Evolutionary conservation across 371 early-diverging fungal genomes (phyloP).

Genomic region (Smittium mucronatum): DNA sequence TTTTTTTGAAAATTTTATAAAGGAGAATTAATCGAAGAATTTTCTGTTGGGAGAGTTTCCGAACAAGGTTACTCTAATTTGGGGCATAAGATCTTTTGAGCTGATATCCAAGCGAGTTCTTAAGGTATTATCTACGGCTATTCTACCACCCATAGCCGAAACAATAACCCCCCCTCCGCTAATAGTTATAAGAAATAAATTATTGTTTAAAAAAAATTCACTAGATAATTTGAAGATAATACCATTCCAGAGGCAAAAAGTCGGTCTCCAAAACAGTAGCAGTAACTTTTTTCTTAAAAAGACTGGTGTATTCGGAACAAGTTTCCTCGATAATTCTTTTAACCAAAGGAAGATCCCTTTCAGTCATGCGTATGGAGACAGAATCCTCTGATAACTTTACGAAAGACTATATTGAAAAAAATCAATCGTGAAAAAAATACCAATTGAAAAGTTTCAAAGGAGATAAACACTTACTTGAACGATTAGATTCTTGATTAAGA

Average conservation of each 20-base stretch:
- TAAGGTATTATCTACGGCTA: slow-evolving; percentile 76
- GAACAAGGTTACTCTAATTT: slow-evolving; percentile 74
- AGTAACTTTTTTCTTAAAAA: background rate
- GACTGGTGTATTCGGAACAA: background rate
- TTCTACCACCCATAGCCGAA: slow-evolving; percentile 58
- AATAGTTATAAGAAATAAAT: background rate
- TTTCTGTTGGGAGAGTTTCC: slow-evolving; percentile 79
- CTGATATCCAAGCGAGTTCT: slow-evolving; percentile 73
- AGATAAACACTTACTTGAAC: slow-evolving; percentile 49
- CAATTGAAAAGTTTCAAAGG: background rate
- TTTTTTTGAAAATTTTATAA: too few species aligned
- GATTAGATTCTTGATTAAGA: slow-evolving; percentile 19
- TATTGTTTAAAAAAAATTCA: background rate
- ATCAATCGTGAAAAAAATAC: background rate
- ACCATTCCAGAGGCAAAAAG: background rate
- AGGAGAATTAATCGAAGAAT: slow-evolving; percentile 65
- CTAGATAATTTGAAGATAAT: background rate
- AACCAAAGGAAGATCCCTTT: background rate
- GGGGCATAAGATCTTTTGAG: slow-evolving; percentile 78
- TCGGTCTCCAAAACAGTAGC: background rate
- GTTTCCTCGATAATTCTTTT: background rate
- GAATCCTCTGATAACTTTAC: background rate
- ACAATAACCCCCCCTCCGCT: slow-evolving; percentile 74
- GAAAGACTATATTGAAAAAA: background rate
- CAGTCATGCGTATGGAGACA: background rate